Base-by-base conservation (phyloP, 371 early-diverging fungal genomes). In the Mucor irregularis region DNA sequence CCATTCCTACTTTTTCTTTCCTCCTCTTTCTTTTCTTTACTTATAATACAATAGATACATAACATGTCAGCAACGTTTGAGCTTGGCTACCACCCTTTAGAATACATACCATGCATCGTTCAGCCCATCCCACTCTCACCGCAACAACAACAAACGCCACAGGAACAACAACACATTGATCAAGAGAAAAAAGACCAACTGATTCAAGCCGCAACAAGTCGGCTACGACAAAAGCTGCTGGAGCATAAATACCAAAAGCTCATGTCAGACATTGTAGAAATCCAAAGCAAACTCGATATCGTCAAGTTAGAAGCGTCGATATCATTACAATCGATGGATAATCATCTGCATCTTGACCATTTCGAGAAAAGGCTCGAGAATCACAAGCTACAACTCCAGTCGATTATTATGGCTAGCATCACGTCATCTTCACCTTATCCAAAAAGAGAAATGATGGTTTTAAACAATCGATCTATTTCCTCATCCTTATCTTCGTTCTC, bases 201-300 rank as follows among this genome's bases (percentile, higher is more conserved):
- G 9, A 53, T 53, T n/a, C 26, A 48, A 48, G 35, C 47, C n/a
- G 53, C 53, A 19, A 60, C 53, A 34, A 48, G 49, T 48, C 19
- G 54, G 29, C 19, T 60, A 28, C 39, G 48, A 7, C 61, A 60
- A 42, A 60, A 53, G 24, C 4, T 42, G 5, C 30, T 60, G 3
- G 61, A 60, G 21, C 39, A 16, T 4, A 49, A 53, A 48, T 53
- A 39, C 24, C 39, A 60, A 35, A 39, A 38, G n/a, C 39, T 60
- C 34, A 48, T 48, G 28, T 22, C 53, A 3, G 43, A 48, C 30
- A 25, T 60, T 4, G 54, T 60, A 5, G 61, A 60, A 42, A 37
- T 60, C 14, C 53, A 60, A 31, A 53, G 54, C 9, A 39, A 51
- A 28, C 21, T 60, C n/a, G 61, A 60, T 19, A 53, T 60, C 2